Percentiles rank a stretch among this genome's conserved stretches.
Conservation (phyloP, 164 flowering plant genomes). For the Macadamia tetraphylla region DNA sequence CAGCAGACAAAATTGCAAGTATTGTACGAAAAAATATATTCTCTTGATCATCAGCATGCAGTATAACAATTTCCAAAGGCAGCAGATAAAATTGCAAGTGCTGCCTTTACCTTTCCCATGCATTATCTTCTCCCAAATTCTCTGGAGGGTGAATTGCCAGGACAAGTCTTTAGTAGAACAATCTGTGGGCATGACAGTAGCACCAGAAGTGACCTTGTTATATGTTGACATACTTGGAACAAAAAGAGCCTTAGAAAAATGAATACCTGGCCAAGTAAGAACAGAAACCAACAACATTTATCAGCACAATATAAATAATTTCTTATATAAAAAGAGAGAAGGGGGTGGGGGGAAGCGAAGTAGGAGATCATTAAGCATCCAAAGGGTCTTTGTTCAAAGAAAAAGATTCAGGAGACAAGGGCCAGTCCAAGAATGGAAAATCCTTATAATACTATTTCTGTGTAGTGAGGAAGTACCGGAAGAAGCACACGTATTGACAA, state of each 20-base stretch:
- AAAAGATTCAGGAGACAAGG: no score
- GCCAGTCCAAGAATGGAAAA: neutral
- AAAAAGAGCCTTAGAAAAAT: constrained; percentile 73
- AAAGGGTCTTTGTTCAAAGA: neutral
- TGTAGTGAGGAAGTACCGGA: constrained; percentile 43
- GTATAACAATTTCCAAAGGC: no score
- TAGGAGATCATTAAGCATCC: neutral
- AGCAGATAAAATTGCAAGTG: neutral
- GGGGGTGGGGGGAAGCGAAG: neutral
- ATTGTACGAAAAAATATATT: no score
- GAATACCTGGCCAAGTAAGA: constrained; percentile 41
- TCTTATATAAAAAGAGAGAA: neutral
- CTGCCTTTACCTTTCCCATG: constrained; percentile 49
- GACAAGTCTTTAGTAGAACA: constrained; percentile 43
- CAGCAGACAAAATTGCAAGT: no score
- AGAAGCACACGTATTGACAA: constrained; percentile 63
- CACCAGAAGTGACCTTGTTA: constrained; percentile 63
- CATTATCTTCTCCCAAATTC: constrained; percentile 68
- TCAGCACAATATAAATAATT: neutral
- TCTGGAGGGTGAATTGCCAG: constrained; percentile 77
- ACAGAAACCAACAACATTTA: neutral
- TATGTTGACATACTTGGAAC: constrained; percentile 81
- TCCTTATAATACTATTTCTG: neutral
- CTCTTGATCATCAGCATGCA: no score
- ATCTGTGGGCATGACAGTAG: constrained; percentile 37